Base-by-base conservation (phyloP, 75 land plant genomes). In the Picea sitchensis region DNA sequence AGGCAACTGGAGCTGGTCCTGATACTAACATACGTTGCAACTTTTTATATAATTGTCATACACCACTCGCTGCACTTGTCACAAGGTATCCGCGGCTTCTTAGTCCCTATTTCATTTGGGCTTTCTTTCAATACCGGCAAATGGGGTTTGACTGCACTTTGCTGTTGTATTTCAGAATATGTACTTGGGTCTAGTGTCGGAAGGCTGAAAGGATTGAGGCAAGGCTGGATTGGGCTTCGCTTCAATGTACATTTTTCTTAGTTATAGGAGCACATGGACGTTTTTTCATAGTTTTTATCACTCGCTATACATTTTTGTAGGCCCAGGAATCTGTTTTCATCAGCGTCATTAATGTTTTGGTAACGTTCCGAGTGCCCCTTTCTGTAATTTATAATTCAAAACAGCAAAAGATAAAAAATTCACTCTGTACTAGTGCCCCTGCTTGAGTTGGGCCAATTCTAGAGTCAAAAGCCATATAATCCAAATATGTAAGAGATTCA, bases 211-310 rank as follows among this genome's bases (percentile, higher is more conserved):
- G 73, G 73, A 44, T 71, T 71, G 73, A 38, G 54, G 23, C 73
- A 71, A 47, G 73, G 73, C 12, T 71, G 73, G 73, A 71, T 71
- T 71, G 34, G 54, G 73, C 34, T 38, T 71, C 73, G 73, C 73
- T 71, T 71, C 73, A 44, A 44, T 44, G 73, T 71, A 44, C 41
- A 34, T 51, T 71, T 71, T 18, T 69, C 18, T 67, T 36, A 9
- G 11, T 9, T 51, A 9, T 51, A 51, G 0, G 56, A 9, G 56
- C 56, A 51, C 56, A 51, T 51, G 9, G 11, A 12, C 12, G 56
- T 51, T 51, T 5, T 51, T 51, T 51, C 11, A 51, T 51, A 51
- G 11, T 51, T 51, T 51, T 51, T 8, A 51, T 51, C 12, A 9
- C 56, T 9, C 56, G 56, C 54, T 47, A 6, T 51, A 0, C 56